Evolutionary conservation across 1,284 basidiomycete species (phyloP), one percentile per base, ranked within the genome.

Genomic region (Papiliotrema fonsecae): DNA sequence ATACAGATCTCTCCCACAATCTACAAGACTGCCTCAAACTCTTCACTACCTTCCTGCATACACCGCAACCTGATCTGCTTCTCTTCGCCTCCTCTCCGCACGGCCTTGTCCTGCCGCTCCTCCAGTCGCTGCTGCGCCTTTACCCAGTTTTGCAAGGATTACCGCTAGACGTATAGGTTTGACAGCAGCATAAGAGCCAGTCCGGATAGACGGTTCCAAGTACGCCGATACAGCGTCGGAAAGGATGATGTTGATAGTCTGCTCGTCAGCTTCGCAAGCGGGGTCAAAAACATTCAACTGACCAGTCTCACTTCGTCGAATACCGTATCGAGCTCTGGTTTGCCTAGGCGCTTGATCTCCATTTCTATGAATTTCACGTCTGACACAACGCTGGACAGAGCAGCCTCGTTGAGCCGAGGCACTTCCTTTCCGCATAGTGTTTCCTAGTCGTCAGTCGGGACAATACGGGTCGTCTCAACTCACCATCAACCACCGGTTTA

Each of bases 291-390:
- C n/a, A 13, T 24, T 19, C 7, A 4, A 77, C 84, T 65, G 70
- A 91, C 92, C 60, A 82, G 77, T 45, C 85, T 85, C 49, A 97
- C 76, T 70, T 94, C 91, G 25, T 77, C 72, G 66, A 97, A 94
- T 9, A 85, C 84, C n/a, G 81, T 75, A 44, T 79, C 79, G 21
- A 94, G 77, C 58, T 86, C 82, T 1, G 78, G 74, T 59, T 85
- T 79, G 28, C 84, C 86, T 50, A 86, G 82, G 32, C 82, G 77
- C 58, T 81, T 82, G 58, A 92, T 81, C 63, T 90, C 86, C 18
- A 82, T 81, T 57, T 93, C 87, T 49, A 94, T 78, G 70, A 92
- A 93, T 51, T 83, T 82, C 46, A 91, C 81, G 62, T 94, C 90
- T 35, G 87, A 81, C 37, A 86, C 75, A 40, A 93, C 80, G 60